A percentile compares a stretch with the other conserved stretches of the same genome.
phyloP scores from a whole-genome alignment of 1,139 yeast species.

The Diutina pseudorugosa region DNA sequence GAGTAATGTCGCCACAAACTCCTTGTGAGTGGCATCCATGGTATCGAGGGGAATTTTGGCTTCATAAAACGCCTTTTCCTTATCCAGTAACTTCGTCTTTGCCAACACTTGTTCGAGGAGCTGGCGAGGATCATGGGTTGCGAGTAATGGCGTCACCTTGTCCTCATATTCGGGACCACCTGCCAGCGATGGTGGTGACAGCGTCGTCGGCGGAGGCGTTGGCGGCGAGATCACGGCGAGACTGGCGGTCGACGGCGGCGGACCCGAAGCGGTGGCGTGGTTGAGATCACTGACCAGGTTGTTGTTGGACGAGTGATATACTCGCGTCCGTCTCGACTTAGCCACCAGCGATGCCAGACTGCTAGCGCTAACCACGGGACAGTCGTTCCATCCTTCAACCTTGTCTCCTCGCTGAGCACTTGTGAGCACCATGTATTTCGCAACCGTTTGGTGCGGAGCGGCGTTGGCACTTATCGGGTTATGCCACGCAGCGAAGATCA shows the following conservation, averaged over 20 bases:
- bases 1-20: conserved; percentile 7
- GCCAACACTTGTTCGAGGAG: conserved; percentile 5
- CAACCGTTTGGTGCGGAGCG: background rate
- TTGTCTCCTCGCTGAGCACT: conserved; percentile 28
- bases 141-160: background rate
- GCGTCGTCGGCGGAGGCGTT: background rate
- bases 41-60: conserved; percentile 7
- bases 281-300: conserved; percentile 4
- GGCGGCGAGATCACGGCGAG: background rate
- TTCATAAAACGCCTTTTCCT: conserved; percentile 6
- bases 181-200: background rate
- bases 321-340: background rate
- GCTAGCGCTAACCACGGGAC: conserved; percentile 17
- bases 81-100: conserved; percentile 5
- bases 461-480: background rate
- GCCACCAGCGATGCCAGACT: background rate
- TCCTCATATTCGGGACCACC: background rate
- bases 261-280: conserved; percentile 5
- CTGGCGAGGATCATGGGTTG: background rate
- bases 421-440: conserved; percentile 13
- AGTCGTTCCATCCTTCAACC: conserved; percentile 38
- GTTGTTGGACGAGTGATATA: background rate
- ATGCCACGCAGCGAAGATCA: background rate
- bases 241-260: conserved; percentile 6
- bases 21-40: conserved; percentile 6